Conservation (phyloP, 2,329 filamentous ascomycete genomes). For the Lecanicillium sp. region DNA sequence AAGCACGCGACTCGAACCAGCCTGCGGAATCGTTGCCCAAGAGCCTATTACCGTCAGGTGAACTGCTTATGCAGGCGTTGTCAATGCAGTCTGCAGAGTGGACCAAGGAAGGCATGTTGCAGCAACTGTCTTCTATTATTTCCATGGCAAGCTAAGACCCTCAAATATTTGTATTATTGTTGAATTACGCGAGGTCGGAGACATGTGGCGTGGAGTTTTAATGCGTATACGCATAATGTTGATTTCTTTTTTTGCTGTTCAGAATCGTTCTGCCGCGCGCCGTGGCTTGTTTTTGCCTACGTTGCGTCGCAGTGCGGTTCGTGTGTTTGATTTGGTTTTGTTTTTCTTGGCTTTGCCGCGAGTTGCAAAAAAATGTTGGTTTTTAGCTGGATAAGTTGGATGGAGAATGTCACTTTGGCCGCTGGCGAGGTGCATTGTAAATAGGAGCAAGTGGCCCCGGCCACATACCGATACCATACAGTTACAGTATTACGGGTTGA, state of each 20-base stretch:
- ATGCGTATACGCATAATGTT: neutral
- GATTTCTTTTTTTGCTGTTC: too few species aligned
- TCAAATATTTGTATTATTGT: too few species aligned
- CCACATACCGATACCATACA: conserved; percentile 18
- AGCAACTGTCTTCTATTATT: conserved; percentile 55
- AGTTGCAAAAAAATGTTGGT: neutral
- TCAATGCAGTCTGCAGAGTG: conserved; percentile 56
- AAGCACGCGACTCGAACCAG: conserved; percentile 51
- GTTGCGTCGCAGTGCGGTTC: too few species aligned
- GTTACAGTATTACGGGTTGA: conserved; percentile 4
- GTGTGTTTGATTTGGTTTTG: too few species aligned
- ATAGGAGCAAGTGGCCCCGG: conserved; percentile 15
- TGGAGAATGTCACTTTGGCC: conserved; percentile 33
- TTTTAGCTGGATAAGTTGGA: neutral
- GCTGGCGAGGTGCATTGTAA: conserved; percentile 46
- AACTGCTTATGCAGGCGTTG: conserved; percentile 59
- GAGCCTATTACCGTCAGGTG: conserved; percentile 56
- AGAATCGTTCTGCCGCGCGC: too few species aligned
- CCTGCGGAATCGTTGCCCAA: conserved; percentile 45
- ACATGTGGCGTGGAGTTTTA: conserved; percentile 55
- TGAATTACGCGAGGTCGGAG: neutral
- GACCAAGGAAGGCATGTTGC: conserved; percentile 58
- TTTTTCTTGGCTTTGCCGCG: neutral
- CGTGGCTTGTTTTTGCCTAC: too few species aligned
- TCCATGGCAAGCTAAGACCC: conserved; percentile 44